Evolutionary conservation across 192 early-diverging fungal genomes (phyloP), one percentile per base, ranked within the genome.

Genomic region (Coemansia javaensis): DNA sequence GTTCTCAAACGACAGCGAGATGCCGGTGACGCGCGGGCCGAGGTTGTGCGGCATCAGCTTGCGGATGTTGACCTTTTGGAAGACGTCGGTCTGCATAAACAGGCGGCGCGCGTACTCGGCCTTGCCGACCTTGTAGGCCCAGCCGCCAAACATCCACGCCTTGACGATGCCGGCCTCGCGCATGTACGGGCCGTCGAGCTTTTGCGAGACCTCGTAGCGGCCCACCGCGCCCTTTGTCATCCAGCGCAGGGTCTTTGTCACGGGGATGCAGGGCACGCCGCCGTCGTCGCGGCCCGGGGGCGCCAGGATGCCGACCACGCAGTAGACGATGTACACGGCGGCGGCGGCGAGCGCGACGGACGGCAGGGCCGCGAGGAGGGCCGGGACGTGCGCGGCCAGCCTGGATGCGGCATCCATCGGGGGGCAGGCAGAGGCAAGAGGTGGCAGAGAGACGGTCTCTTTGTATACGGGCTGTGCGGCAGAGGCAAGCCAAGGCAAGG

Each of bases 71-170:
- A 73, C 58, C 46, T 73, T 73, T 44, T 65, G 69, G 58, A 53
- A 73, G 34, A 57, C n/a, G 22, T 66, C 63, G 10, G 69, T 61
- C 33, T 73, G 62, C 69, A 62, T 66, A 18, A 65, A 73, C 17
- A 66, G 62, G 53, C 51, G 60, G 52, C 69, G 62, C 8, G 69
- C 69, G 36, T 65, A 73, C 41, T 73, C 62, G 17, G 40, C 68
- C 44, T 72, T 65, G 48, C 52, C 56, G 24, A 72, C 32, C 40
- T 65, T 72, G 57, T 72, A 72, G 4, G 68, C 55, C 68, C 68
- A 71, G 18, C 46, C 52, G 24, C 68, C 68, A 52, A 64, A 64
- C 61, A 64, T 64, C 68, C 68, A 71, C 10, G 68, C 56, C 56
- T 71, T 71, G 47, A 71, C 68, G 30, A 71, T 55, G 14, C 68